A percentile compares a stretch with the other conserved stretches of the same genome.
phyloP scores from a whole-genome alignment of 2,329 filamentous ascomycete genomes.

The Cytospora piceicola region DNA sequence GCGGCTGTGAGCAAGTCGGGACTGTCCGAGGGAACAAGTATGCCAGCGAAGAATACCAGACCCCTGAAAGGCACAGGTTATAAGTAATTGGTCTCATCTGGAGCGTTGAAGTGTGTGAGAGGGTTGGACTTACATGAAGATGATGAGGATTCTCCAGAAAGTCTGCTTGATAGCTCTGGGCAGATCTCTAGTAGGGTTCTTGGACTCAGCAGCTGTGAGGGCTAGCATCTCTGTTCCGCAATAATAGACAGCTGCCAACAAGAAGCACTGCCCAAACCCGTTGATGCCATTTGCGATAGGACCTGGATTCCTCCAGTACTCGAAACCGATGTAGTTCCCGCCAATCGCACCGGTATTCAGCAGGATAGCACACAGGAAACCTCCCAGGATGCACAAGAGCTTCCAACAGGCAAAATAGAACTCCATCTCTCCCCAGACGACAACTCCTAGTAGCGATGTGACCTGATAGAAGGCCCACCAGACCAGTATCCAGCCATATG shows the following conservation, averaged over 20 bases:
- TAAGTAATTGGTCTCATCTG: not conserved
- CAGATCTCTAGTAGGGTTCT: slow-evolving; percentile 38
- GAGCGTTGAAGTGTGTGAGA: too few species aligned
- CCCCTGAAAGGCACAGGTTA: slow-evolving; percentile 29
- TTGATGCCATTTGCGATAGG: slow-evolving; percentile 42
- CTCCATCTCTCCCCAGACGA: slow-evolving; percentile 41
- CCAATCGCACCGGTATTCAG: slow-evolving; percentile 43
- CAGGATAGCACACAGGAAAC: slow-evolving; percentile 41
- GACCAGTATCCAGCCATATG: slow-evolving; percentile 51
- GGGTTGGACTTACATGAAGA: slow-evolving; percentile 33
- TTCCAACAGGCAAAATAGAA: slow-evolving; percentile 42
- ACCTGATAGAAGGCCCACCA: slow-evolving; percentile 49
- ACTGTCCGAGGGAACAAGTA: slow-evolving; percentile 41
- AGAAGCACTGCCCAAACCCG: slow-evolving; percentile 42
- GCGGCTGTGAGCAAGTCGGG: slow-evolving; percentile 40
- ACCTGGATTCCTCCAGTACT: slow-evolving; percentile 41
- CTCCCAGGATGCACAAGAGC: slow-evolving; percentile 39
- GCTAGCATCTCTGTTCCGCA: slow-evolving; percentile 44
- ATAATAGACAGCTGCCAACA: slow-evolving; percentile 44
- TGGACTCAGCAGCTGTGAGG: slow-evolving; percentile 41
- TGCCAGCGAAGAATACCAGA: slow-evolving; percentile 40
- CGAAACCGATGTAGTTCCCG: slow-evolving; percentile 42
- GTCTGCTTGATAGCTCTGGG: slow-evolving; percentile 39
- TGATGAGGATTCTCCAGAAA: slow-evolving; percentile 40
- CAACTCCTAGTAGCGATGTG: slow-evolving; percentile 42